Evolutionary conservation across 108 stramenopile species (phyloP), one percentile per base, ranked within the genome.

Genomic region (Discostella stelligeroides): DNA sequence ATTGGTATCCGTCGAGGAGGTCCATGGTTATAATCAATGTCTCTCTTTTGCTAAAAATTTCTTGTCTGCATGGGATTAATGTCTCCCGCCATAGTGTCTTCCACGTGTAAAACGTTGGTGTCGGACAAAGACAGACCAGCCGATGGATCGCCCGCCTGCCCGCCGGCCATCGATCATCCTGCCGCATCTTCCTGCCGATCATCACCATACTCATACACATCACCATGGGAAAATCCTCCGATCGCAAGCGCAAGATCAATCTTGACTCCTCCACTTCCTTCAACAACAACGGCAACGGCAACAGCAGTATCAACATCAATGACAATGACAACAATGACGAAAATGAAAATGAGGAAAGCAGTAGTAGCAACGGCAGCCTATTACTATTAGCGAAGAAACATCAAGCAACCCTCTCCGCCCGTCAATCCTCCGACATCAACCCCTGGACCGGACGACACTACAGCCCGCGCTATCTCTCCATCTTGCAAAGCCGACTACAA

Each of bases 401-500:
- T 1, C 13, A 63, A 58, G 21, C 53, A 13, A 70, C 64, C 27
- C 58, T 78, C 0, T 18, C 38, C 24, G 68, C 76, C 6, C 76
- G 76, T 27, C 76, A 66, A 66, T 70, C 69, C 40, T 78, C 76
- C 49, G 81, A 75, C n/a, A 51, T 85, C 43, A 98, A 98, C 83
- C 95, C 92, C 15, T 92, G 94, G 92, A 97, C 93, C 18, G 83
- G 82, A 23, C 65, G 55, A 27, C 80, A 93, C n/a, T 96, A 80
- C 72, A 86, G 88, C 0, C 15, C 82, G 5, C 63, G 66, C 15
- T 92, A 92, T 62, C 70, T 78, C 57, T 66, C 79, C 45, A 84
- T 92, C 28, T 73, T 96, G 9, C 81, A 83, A 71, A 92, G 86
- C 59, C 86, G 99, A 7, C 60, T 84, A 27, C 84, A 92, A 62